Base-by-base conservation (phyloP, 768 basidiomycete species). In the Phallus indusiatus region DNA sequence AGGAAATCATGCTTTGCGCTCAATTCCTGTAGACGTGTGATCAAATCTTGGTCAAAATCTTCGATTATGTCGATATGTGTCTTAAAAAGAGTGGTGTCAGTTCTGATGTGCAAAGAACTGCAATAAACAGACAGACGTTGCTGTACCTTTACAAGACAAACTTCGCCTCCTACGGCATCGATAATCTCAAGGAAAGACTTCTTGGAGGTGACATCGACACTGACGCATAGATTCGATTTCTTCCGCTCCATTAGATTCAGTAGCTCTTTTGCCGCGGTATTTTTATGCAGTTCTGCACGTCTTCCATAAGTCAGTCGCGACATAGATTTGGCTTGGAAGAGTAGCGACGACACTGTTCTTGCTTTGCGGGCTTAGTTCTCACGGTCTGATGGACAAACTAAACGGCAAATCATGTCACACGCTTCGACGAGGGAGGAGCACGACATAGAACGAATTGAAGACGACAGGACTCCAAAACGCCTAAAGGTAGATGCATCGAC, bases 61-160 rank as follows among this genome's bases (percentile, higher is more conserved):
- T 93, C 87, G 59, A 99, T 78, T 64, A 99, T 88, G 71, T 99
- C 96, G 64, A 97, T 81, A 68, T 99, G 96, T 0, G 96, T 98
- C 96, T 98, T 75, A 62, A 66, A 60, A 59, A 63, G 49, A 65
- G 69, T 52, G 72, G 63, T 67, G 59, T 34, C 18, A 60, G 24
- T 20, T 48, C n/a, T n/a, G n/a, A n/a, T n/a, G n/a, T n/a, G 37
- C 37, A 57, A 16, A 47, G 53, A 53, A 53, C 49, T 47, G 57
- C 53, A 61, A 59, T 56, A 57, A 61, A 52, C 12, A 28, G 7
- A 18, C 33, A 12, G 21, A 61, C 35, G 54, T 56, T 63, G 62
- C 73, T 81, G 28, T 28, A 78, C 95, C 88, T 98, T 98, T 78
- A 98, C 83, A 62, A 96, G 83, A 79, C 93, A 96, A 67, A 90